Evolutionary conservation across 73 alveolate genomes (phyloP), one percentile per base, ranked within the genome.

Genomic region (Paramecium biaurelia): DNA sequence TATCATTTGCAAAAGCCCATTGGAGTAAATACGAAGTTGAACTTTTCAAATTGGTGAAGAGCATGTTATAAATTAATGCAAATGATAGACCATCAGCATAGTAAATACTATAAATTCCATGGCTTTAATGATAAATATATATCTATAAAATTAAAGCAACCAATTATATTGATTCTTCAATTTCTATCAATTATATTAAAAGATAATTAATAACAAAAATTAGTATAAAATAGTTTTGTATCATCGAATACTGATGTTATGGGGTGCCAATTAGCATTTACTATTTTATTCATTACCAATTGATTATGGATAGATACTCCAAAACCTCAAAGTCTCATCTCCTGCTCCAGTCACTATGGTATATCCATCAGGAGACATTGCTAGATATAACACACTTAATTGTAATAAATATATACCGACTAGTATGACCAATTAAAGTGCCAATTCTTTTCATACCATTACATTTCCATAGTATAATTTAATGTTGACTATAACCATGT

Each of bases 401-500:
- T 14, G 20, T 28, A n/a, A 63, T 37, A 85, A 11, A 28, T 70
- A 11, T 28, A 49, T 85, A 85, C 92, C 85, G 43, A 28, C 87
- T 63, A 12, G 94, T 85, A 70, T 95, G 99, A 10, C 98, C 98
- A 14, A 97, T 96, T 76, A 98, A 92, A 79, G 99, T 97, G 14
- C 97, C 98, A 37, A 98, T 87, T 92, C 97, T 97, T 89, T 95
- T 93, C 99, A 98, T 96, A 57, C 97, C 96, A 21, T 99, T 98
- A 93, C 97, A 96, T 85, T 96, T 98, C 99, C 99, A 98, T 45
- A 96, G 92, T 26, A 95, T 95, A 82, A 99, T 97, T 93, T 97
- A 97, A 93, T 98, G 98, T 87, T 95, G 92, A n/a, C 99, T 97
- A 93, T 97, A 99, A 45, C 99, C 99, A 95, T 99, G 99, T 5